phyloP scores from a whole-genome alignment of 2,329 filamentous ascomycete species.

The Penicillium sp. region DNA sequence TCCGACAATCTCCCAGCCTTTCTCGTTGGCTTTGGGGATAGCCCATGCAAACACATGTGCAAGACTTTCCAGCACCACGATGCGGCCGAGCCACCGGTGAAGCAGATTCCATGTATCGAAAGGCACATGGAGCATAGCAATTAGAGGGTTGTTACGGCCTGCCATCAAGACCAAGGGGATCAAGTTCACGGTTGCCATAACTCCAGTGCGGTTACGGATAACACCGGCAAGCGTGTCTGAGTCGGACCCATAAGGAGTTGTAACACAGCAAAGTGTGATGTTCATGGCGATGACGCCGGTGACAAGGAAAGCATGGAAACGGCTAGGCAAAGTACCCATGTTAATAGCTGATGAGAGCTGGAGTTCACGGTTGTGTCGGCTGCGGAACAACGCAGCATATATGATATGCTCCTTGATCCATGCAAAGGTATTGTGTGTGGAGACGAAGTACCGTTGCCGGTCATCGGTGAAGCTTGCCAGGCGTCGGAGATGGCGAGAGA shows the following conservation, averaged over 20 bases:
- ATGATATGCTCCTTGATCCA: conserved; percentile 61
- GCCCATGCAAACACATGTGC: conserved; percentile 66
- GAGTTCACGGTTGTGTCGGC: conserved; percentile 40
- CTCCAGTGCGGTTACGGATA: conserved; percentile 38
- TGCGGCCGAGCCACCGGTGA: conserved; percentile 69
- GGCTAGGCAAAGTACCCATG: conserved; percentile 40
- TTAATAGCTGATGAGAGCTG: conserved; percentile 38
- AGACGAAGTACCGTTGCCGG: conserved; percentile 68
- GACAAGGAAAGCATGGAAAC: conserved; percentile 39
- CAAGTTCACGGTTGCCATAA: conserved; percentile 38
- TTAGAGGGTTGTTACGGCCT: conserved; percentile 39
- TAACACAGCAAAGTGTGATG: conserved; percentile 44
- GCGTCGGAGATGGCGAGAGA: conserved; percentile 61
- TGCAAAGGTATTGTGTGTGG: conserved; percentile 48
- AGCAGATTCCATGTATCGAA: conserved; percentile 49
- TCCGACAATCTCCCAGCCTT: conserved; percentile 33
- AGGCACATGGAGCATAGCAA: conserved; percentile 34
- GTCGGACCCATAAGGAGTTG: conserved; percentile 34
- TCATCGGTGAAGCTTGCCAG: conserved; percentile 70
- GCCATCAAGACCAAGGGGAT: conserved; percentile 38
- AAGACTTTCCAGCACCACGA: conserved; percentile 59
- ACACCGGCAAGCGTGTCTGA: conserved; percentile 30
- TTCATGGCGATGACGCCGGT: conserved; percentile 37
- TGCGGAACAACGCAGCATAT: conserved; percentile 40
- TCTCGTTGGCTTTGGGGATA: conserved; percentile 56